phyloP scores from a whole-genome alignment of 768 basidiomycete genomes.

The Podaxis rugospora region DNA sequence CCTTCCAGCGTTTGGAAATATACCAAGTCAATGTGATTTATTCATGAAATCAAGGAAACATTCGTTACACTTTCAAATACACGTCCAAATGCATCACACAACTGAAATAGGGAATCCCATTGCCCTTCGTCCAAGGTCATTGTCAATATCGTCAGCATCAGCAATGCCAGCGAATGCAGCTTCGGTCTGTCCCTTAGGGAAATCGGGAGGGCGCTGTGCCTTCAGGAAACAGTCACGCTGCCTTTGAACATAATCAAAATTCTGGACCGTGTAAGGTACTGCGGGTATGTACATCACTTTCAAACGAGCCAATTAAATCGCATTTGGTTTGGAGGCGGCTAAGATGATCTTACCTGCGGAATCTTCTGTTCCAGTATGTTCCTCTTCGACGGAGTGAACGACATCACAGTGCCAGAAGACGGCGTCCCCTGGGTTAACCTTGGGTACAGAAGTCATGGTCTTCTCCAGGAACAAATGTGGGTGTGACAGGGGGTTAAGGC shows the following conservation, averaged over 20 bases:
- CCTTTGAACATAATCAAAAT: conserved; percentile 54
- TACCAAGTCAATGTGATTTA: no score
- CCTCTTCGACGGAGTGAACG: conserved; percentile 43
- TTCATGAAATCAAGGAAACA: no score
- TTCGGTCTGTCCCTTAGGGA: conserved; percentile 42
- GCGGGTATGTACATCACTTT: conserved; percentile 78
- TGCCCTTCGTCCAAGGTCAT: conserved; percentile 23
- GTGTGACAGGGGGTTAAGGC: conserved; percentile 51
- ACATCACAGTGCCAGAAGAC: conserved; percentile 75
- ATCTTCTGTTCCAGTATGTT: conserved; percentile 50
- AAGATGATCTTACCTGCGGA: conserved; percentile 41
- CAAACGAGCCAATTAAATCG: conserved; percentile 6
- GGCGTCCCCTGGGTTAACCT: conserved; percentile 71
- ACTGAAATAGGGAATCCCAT: conserved; percentile 2
- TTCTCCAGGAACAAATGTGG: conserved; percentile 62
- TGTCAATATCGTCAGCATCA: conserved; percentile 28
- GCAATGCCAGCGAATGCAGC: conserved; percentile 32
- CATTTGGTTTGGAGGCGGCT: neutral
- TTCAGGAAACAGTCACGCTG: conserved; percentile 61
- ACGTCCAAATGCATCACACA: neutral
- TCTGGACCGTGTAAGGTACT: conserved; percentile 56
- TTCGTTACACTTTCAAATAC: neutral
- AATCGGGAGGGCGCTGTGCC: conserved; percentile 69
- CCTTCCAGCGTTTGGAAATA: no score
- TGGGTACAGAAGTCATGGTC: conserved; percentile 69